Base-by-base conservation (phyloP, 2,329 filamentous ascomycete species). In the Aspergillus vadensis region DNA sequence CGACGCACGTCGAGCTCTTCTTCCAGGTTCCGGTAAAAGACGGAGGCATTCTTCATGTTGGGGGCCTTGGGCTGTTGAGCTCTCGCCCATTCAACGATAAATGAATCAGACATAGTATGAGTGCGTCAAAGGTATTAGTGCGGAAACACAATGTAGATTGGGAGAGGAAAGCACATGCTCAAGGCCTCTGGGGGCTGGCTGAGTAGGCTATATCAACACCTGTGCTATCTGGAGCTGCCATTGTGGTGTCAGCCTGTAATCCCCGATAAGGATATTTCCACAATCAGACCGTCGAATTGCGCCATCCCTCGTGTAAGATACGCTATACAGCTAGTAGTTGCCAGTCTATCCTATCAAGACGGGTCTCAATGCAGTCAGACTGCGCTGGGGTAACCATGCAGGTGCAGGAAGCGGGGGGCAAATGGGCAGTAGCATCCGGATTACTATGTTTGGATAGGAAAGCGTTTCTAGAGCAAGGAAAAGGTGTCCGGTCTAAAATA, bases 1-100 rank as follows among this genome's bases (percentile, higher is more conserved):
- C 50, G 50, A 10, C 19, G 30, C 15, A 52, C 15, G 17, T 52
- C 50, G 30, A 52, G 30, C 10, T 17, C 25, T 14, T 52, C 30
- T 36, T 52, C 50, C 9, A 52, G 50, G 17, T 38, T 36, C 7
- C 50, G 50, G 50, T 38, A 52, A n/a, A 52, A 52, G 50, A 21
- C 27, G 2, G 50, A 15, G 9, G 27, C 27, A 21, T 36, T 21
- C 4, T 36, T 36, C 50, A 52, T 52, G 10, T 5, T 52, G 3
- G 50, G 27, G 12, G n/a, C 50, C 30, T 23, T 23, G 32, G 50
- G 15, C 32, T 52, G 17, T 21, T 48, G 44, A 14, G 17, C 44
- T 27, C 9, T 21, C 17, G 19, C 17, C 44, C 44, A 48, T 48
- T 43, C 39, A 19, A 43, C 39, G 4, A 43, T 17, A n/a, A 43